phyloP scores from a whole-genome alignment of 2,329 filamentous ascomycete species.

The Alternaria dauci region DNA sequence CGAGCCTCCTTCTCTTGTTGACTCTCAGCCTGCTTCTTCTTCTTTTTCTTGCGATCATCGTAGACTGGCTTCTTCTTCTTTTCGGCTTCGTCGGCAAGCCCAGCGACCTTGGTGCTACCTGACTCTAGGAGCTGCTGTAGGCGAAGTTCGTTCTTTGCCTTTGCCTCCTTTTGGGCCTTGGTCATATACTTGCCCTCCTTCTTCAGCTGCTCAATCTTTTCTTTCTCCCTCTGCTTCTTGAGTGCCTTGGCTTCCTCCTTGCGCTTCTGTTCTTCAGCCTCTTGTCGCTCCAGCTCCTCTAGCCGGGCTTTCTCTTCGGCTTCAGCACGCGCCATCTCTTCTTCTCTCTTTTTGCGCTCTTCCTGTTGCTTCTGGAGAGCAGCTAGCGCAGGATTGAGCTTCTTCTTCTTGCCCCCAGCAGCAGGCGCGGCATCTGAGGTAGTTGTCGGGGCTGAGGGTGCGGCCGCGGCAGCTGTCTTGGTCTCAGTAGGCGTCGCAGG shows the following conservation, averaged over 20 bases:
- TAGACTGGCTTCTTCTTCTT: slow-evolving; percentile 83
- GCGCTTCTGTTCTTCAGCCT: slow-evolving; percentile 72
- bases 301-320: slow-evolving; percentile 72
- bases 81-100: slow-evolving; percentile 63
- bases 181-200: slow-evolving; percentile 87
- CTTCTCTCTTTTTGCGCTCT: slow-evolving; percentile 70
- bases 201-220: slow-evolving; percentile 85
- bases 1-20: slow-evolving; percentile 55
- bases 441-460: slow-evolving; percentile 41
- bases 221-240: slow-evolving; percentile 88
- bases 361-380: slow-evolving; percentile 85
- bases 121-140: slow-evolving; percentile 85
- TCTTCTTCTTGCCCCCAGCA: slow-evolving; percentile 81
- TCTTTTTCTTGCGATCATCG: slow-evolving; percentile 82
- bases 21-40: slow-evolving; percentile 70
- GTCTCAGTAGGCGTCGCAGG: slow-evolving; percentile 53
- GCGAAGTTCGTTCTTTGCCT: slow-evolving; percentile 79
- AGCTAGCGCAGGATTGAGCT: slow-evolving; percentile 77
- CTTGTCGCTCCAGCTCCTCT: slow-evolving; percentile 70
- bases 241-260: slow-evolving; percentile 76
- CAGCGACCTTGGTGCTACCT: slow-evolving; percentile 69
- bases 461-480: slow-evolving; percentile 45
- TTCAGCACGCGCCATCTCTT: slow-evolving; percentile 66
- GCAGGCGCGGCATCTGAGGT: slow-evolving; percentile 45
- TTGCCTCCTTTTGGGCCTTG: slow-evolving; percentile 84